phyloP scores from a whole-genome alignment of 495 filamentous ascomycete genomes.

The Aspergillus saccharolyticus region DNA sequence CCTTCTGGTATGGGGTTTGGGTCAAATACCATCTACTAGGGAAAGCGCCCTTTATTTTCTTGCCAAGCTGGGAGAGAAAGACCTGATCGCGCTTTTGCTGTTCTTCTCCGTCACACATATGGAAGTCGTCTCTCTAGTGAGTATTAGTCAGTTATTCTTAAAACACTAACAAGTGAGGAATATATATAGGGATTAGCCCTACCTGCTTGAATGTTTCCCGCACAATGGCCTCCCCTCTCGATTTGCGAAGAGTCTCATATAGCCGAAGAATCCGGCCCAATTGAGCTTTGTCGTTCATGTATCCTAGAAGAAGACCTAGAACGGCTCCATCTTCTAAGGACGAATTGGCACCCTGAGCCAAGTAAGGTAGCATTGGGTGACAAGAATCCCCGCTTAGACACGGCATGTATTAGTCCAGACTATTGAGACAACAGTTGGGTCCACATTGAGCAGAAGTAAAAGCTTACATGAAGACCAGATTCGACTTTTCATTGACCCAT shows the following conservation, averaged over 20 bases:
- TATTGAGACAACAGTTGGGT: too few relatives aligned
- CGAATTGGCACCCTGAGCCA: constrained; percentile 54
- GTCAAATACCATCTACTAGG: constrained; percentile 48
- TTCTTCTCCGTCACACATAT: constrained; percentile 49
- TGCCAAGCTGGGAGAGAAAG: constrained; percentile 41
- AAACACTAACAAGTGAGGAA: neutral
- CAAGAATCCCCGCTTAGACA: constrained; percentile 60
- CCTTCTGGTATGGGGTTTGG: neutral
- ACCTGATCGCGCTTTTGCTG: constrained; percentile 48
- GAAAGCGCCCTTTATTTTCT: constrained; percentile 44
- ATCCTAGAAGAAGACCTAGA: constrained; percentile 39
- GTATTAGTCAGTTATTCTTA: constrained; percentile 8
- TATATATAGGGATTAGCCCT: neutral
- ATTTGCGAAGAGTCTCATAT: constrained; percentile 59
- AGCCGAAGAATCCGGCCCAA: constrained; percentile 45
- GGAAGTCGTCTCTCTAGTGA: constrained; percentile 51
- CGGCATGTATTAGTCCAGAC: too few relatives aligned
- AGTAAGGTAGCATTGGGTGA: constrained; percentile 66
- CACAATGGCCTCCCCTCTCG: constrained; percentile 52
- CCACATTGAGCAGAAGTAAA: too few relatives aligned
- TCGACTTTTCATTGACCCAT: too few relatives aligned
- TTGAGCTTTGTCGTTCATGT: constrained; percentile 34
- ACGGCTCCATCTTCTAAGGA: constrained; percentile 49
- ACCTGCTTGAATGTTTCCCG: constrained; percentile 45
- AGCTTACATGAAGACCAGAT: too few relatives aligned